Conservation (phyloP, 2,329 filamentous ascomycete species). For the Didymosphaeria variabile region DNA sequence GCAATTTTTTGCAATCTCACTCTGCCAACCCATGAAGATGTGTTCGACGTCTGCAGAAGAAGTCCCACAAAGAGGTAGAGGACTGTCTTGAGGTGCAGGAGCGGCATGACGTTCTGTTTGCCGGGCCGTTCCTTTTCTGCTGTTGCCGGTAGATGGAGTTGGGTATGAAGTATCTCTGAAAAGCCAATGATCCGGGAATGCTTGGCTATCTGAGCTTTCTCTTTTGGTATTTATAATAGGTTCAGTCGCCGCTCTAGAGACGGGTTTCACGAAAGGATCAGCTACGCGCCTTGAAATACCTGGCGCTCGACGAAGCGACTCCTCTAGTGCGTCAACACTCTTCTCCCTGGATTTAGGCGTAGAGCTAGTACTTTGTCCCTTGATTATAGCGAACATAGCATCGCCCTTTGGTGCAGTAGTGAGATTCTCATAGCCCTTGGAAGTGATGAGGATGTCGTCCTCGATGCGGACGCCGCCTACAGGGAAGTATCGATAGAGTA, state of each 20-base stretch:
- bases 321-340: constrained; percentile 10
- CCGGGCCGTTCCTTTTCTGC: not conserved
- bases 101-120: not conserved
- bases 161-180: not conserved
- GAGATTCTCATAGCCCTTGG: constrained; percentile 74
- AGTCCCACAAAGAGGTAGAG: not conserved
- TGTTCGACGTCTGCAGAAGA: not conserved
- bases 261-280: constrained; percentile 23
- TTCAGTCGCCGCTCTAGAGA: constrained; percentile 34
- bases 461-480: constrained; percentile 79
- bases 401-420: constrained; percentile 76
- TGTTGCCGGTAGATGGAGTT: not conserved
- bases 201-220: not conserved
- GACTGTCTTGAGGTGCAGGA: not conserved
- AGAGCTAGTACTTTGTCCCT: constrained; percentile 23
- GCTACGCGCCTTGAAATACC: constrained; percentile 31
- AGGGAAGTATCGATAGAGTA: constrained; percentile 82
- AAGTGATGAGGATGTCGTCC: constrained; percentile 78
- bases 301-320: constrained; percentile 34
- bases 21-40: constrained; percentile 10
- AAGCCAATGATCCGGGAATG: not conserved
- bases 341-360: not conserved
- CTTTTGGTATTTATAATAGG: constrained; percentile 21
- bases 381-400: constrained; percentile 67
- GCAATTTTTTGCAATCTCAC: not conserved